Base-by-base conservation (phyloP, 2,329 filamentous ascomycete genomes). In the Pochonia chlamydosporia region DNA sequence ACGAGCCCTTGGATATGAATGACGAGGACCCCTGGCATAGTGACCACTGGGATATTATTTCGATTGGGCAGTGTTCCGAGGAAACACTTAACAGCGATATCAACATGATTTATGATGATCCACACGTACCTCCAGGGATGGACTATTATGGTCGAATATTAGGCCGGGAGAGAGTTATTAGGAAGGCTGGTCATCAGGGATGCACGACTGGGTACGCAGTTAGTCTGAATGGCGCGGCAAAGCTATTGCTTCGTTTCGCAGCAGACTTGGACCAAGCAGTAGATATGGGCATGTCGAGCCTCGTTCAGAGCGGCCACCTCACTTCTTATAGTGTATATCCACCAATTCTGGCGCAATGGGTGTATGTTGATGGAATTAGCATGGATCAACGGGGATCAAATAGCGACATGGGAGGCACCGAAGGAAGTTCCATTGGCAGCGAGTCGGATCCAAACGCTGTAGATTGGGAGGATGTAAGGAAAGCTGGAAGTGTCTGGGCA, bases 191-290 rank as follows among this genome's bases (percentile, higher is more conserved):
- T 7, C 55, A 53, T 21, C 48, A 57, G 30, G 51, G 49, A 3
- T 62, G 60, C 48, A 58, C 57, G 8, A 60, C 58, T 2, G 57
- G 54, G 2, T 62, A 62, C 40, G 59, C 59, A 8, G 52, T 62
- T 8, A 56, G 49, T n/a, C 55, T 54, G 23, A 52, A 52, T 1
- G 60, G 60, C 20, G 60, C 60, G 3, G 57, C 56, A 11, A 62
- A 62, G 49, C 48, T 63, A 14, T 49, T 63, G 52, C 33, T 45
- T 3, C 20, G 43, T 4, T 13, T 24, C 5, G 33, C 43, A 14
- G 18, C 30, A 14, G 16, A 61, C 40, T 46, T 63, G 39, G 53
- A 35, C n/a, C 6, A 18, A 16, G 5, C 31, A 2, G 45, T 60
- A 3, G 60, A 63, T 44, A 46, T 60, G 18, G 41, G 60, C 18